These are phyloP conservation scores for Hericium rajendrae DNA, from an alignment of 768 basidiomycete genomes.

Conservation along the genomic window DNA sequence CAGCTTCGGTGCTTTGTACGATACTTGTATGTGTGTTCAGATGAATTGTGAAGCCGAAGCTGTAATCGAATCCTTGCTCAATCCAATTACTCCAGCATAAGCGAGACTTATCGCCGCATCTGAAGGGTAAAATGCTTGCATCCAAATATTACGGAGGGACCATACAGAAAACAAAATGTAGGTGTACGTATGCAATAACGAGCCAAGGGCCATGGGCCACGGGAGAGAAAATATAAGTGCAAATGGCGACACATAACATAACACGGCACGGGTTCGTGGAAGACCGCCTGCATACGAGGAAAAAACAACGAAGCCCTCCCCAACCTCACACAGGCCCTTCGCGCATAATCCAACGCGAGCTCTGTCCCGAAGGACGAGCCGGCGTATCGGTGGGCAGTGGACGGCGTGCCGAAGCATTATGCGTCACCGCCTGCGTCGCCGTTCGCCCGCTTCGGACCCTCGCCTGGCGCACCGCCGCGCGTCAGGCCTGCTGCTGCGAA, in stretches of 20 bases:
- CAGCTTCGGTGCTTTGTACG: no score
- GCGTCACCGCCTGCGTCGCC: conserved; percentile 17
- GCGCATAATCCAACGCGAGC: background rate
- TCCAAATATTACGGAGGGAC: background rate
- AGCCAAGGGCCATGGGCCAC: background rate
- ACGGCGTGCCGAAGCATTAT: background rate
- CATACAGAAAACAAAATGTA: background rate
- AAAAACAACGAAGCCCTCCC: background rate
- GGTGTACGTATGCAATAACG: background rate
- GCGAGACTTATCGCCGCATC: no score
- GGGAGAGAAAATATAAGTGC: background rate
- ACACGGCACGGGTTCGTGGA: background rate
- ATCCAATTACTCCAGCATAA: no score
- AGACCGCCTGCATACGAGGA: background rate
- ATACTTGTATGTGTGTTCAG: no score
- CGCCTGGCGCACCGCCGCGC: conserved; percentile 17
- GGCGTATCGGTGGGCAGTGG: background rate
- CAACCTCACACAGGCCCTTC: background rate
- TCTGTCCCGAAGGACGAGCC: background rate
- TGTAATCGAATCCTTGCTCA: no score
- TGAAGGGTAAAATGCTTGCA: background rate
- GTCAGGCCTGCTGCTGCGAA: conserved; percentile 65
- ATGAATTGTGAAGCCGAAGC: no score
- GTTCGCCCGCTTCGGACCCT: conserved; percentile 13
- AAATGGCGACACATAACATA: background rate